Base-by-base conservation (phyloP, 2,329 filamentous ascomycete species). In the Atkinsonella texensis region DNA sequence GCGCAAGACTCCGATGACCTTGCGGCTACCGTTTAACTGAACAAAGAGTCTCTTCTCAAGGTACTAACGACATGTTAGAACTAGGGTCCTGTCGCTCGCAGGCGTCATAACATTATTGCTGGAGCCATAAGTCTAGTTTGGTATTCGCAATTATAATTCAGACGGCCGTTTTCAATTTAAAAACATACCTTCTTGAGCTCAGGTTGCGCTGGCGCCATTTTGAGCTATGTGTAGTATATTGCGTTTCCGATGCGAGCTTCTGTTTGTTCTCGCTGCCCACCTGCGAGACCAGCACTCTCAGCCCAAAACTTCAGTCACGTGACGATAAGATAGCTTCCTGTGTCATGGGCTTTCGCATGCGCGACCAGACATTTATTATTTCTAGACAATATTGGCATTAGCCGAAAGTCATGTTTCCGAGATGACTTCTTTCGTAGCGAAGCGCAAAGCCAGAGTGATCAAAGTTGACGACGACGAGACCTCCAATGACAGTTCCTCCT, bases 31-130 rank as follows among this genome's bases (percentile, higher is more conserved):
- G 71, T 98, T 98, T 51, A 98, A 76, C 71, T 98, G 91, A 59
- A 97, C 89, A 70, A 96, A 95, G 65, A 98, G 81, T 72, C 91
- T 82, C 82, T 98, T 98, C 78, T 98, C 93, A 72, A 98, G 89
- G 72, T 98, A 98, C 93, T 98, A 63, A 48, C 49, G 20, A 20
- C 53, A 52, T 52, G 62, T 67, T 60, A 66, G 31, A 32, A 31
- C 40, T 3, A 13, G n/a, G 10, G 20, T 28, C 42, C 32, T 17
- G 39, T 41, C 49, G 46, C 23, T 31, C 38, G 33, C 17, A n/a
- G n/a, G n/a, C 33, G 10, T 15, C 33, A n/a, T 13, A 45, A 8
- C 20, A 12, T n/a, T n/a, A 17, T 18, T 46, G 35, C 4, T 9
- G 9, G 5, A 9, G 31, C 4, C 1, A 4, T 4, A 41, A 39